phyloP scores from a whole-genome alignment of 495 filamentous ascomycete genomes.

The Aspergillus incahuasiensis region DNA sequence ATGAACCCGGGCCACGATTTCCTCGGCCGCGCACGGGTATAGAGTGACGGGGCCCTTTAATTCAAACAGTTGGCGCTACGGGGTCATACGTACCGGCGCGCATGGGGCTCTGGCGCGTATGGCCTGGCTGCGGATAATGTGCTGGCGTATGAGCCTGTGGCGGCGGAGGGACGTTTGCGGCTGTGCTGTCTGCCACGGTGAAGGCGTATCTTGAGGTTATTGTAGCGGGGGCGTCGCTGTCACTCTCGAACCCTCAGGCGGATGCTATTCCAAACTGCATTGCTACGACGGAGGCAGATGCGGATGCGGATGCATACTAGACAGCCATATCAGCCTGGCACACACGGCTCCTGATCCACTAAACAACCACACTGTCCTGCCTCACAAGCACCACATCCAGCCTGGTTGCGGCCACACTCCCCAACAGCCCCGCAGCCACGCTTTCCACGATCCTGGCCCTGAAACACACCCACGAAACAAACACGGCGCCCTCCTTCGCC shows the following conservation, averaged over 20 bases:
- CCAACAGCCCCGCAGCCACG: not conserved
- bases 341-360: not conserved
- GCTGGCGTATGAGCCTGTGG: conserved; percentile 58
- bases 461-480: not conserved
- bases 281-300: not conserved
- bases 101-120: conserved; percentile 47
- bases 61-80: conserved; percentile 21
- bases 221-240: conserved; percentile 19
- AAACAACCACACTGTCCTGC: not conserved
- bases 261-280: no score
- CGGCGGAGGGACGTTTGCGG: conserved; percentile 56
- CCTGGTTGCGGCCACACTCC: not conserved
- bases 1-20: conserved; percentile 56
- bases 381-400: not conserved
- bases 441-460: not conserved
- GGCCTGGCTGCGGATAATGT: conserved; percentile 60
- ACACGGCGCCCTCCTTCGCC: conserved; percentile 14
- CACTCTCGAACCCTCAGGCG: conserved; percentile 14
- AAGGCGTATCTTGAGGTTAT: conserved; percentile 34
- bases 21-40: conserved; percentile 34
- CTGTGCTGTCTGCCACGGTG: conserved; percentile 46
- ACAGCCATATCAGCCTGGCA: conserved; percentile 10
- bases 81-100: conserved; percentile 56
- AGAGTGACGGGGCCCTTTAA: conserved; percentile 19
- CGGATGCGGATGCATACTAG: conserved; percentile 10